Conservation (phyloP, 2,329 filamentous ascomycete genomes). For the Simplicillium aogashimaense region DNA sequence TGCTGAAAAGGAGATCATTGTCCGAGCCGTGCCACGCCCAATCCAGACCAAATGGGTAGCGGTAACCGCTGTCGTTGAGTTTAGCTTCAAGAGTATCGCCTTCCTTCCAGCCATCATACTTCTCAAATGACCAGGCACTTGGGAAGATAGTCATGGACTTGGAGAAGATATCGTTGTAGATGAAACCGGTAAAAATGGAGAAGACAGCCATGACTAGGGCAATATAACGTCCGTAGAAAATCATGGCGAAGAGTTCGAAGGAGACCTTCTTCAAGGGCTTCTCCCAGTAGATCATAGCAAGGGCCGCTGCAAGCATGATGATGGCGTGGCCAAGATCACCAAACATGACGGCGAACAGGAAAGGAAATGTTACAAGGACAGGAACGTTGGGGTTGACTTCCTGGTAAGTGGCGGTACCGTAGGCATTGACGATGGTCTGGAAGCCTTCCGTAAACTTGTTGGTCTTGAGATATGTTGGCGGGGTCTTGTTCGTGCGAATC, state of each 20-base stretch:
- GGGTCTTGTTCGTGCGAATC: slow-evolving; percentile 93
- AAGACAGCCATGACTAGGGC: slow-evolving; percentile 97
- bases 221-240: slow-evolving; percentile 97
- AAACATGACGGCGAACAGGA: slow-evolving; percentile 99
- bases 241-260: slow-evolving; percentile 95
- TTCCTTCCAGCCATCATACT: slow-evolving; percentile 53
- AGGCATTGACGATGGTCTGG: slow-evolving; percentile 98
- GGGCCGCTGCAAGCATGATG: slow-evolving; percentile 75
- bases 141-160: slow-evolving; percentile 81
- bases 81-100: slow-evolving; percentile 55
- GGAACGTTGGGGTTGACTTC: slow-evolving; percentile 95
- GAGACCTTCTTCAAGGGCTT: slow-evolving; percentile 82
- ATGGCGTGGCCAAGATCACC: slow-evolving; percentile 91
- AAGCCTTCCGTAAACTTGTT: slow-evolving; percentile 98
- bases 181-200: slow-evolving; percentile 91
- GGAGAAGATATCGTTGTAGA: slow-evolving; percentile 97
- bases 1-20: slow-evolving; percentile 89
- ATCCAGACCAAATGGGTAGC: slow-evolving; percentile 92
- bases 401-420: slow-evolving; percentile 93
- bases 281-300: slow-evolving; percentile 96
- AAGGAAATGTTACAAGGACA: slow-evolving; percentile 97
- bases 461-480: slow-evolving; percentile 93
- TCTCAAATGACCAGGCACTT: slow-evolving; percentile 77
- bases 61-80: slow-evolving; percentile 60
- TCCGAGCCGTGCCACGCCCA: slow-evolving; percentile 95